phyloP scores from a whole-genome alignment of 148 eudicot genomes.

The Cornus kousa region DNA sequence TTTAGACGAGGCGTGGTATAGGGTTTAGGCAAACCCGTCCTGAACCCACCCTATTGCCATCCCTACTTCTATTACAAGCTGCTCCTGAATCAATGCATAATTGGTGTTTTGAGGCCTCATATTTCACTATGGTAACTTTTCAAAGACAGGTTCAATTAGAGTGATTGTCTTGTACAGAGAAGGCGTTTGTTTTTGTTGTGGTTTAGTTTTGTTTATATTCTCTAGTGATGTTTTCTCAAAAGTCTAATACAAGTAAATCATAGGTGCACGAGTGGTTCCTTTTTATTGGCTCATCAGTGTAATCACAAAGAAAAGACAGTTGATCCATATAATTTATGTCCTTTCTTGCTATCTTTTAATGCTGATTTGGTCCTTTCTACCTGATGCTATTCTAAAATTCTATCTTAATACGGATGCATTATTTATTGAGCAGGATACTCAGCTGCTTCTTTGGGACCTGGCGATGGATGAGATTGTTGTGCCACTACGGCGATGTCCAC shows the following conservation, averaged over 20 bases:
- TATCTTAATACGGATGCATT: not conserved
- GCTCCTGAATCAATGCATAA: too few species aligned
- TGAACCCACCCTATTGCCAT: too few species aligned
- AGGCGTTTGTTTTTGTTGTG: too few species aligned
- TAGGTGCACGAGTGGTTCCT: not conserved
- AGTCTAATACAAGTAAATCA: not conserved
- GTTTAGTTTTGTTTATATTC: not conserved
- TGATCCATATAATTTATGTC: not conserved
- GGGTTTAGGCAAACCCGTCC: too few species aligned
- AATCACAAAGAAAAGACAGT: not conserved
- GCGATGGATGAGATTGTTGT: slow-evolving; percentile 39
- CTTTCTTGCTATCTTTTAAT: not conserved
- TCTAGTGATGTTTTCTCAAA: not conserved
- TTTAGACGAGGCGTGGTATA: too few species aligned
- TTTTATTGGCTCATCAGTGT: not conserved
- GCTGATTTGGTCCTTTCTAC: not conserved
- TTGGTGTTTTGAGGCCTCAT: too few species aligned
- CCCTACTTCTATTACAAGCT: too few species aligned
- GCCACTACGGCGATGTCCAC: slow-evolving; percentile 39
- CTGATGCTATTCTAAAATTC: not conserved
- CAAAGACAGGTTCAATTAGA: too few species aligned
- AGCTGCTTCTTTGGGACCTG: slow-evolving; percentile 42
- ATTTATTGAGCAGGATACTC: slow-evolving; percentile 29
- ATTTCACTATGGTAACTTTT: too few species aligned
- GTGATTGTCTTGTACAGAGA: not conserved